Conservation (phyloP, 192 early-diverging fungal genomes). For the Gorgonomyces haynaldii region DNA sequence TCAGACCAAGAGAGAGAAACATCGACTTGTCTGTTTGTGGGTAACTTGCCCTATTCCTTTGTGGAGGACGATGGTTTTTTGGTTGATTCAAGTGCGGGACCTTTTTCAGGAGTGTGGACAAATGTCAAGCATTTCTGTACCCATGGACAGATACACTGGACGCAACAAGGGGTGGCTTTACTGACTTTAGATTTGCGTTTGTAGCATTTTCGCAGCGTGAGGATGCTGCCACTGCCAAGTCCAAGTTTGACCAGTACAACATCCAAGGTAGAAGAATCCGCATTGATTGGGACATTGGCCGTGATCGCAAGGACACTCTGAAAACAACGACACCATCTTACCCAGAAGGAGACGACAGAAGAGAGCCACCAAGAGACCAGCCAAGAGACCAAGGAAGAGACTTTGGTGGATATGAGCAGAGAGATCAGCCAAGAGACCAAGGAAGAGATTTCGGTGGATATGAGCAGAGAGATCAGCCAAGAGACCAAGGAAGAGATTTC, state of each 20-base stretch:
- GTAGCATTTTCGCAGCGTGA: constrained; percentile 62
- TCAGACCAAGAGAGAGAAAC: constrained; percentile 45
- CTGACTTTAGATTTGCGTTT: constrained; percentile 56
- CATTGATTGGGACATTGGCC: constrained; percentile 36
- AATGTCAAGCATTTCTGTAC: constrained; percentile 53
- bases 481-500: too few relatives aligned
- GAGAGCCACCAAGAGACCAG: too few relatives aligned
- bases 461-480: too few relatives aligned
- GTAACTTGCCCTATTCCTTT: constrained; percentile 66
- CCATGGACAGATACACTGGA: constrained; percentile 57
- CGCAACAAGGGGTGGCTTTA: constrained; percentile 63
- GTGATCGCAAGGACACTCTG: constrained; percentile 23
- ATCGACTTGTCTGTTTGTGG: constrained; percentile 55
- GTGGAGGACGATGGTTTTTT: constrained; percentile 45
- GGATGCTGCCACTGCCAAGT: constrained; percentile 53
- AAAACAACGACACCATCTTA: too few relatives aligned
- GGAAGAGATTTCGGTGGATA: too few relatives aligned
- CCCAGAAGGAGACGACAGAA: too few relatives aligned
- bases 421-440: too few relatives aligned
- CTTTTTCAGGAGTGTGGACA: constrained; percentile 69
- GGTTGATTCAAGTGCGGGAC: constrained; percentile 28
- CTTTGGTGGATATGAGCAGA: too few relatives aligned
- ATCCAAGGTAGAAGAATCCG: constrained; percentile 26
- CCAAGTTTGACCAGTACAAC: constrained; percentile 18
- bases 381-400: too few relatives aligned